A percentile compares a stretch with the other conserved stretches of the same genome.
These are phyloP conservation scores for Tilletia walkeri DNA, from an alignment of 1,284 basidiomycete species.

Conservation along the genomic window DNA sequence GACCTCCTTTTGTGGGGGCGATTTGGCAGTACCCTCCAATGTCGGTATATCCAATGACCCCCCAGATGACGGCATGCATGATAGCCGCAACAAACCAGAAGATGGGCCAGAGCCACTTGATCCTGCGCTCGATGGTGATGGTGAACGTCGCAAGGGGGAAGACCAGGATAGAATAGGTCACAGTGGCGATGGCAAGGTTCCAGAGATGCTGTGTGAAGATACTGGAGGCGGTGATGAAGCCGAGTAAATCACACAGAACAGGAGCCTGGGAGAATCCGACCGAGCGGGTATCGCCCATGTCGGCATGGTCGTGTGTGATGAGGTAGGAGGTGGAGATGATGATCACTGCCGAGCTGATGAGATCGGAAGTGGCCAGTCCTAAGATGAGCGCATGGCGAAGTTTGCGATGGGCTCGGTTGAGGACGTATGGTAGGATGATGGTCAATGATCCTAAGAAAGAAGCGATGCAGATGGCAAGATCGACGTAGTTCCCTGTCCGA, in stretches of 20 bases:
- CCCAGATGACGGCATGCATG: constrained; percentile 38
- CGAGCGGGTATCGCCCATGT: neutral
- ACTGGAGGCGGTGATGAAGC: constrained; percentile 35
- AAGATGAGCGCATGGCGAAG: constrained; percentile 45
- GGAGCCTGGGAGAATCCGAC: neutral
- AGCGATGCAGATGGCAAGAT: constrained; percentile 41
- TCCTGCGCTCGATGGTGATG: constrained; percentile 35
- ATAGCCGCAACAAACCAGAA: constrained; percentile 38
- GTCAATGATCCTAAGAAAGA: constrained; percentile 37
- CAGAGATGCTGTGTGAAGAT: constrained; percentile 48
- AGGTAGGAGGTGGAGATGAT: constrained; percentile 13
- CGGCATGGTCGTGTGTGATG: constrained; percentile 19
- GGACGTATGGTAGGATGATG: constrained; percentile 45
- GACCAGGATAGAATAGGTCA: constrained; percentile 51
- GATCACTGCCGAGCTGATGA: constrained; percentile 24
- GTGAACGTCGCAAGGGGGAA: constrained; percentile 40
- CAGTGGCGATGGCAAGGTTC: constrained; percentile 43
- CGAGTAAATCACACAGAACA: constrained; percentile 36
- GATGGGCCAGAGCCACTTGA: constrained; percentile 43
- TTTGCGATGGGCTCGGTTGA: constrained; percentile 37
- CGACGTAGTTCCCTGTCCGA: constrained; percentile 36
- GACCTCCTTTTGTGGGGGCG: constrained; percentile 21
- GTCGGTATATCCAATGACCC: constrained; percentile 34
- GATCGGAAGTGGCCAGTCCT: constrained; percentile 44
- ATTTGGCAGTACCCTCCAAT: constrained; percentile 42